These are phyloP conservation scores for Dalbergia cultrata DNA, from an alignment of 306 rosid genomes.

Conservation along the genomic window DNA sequence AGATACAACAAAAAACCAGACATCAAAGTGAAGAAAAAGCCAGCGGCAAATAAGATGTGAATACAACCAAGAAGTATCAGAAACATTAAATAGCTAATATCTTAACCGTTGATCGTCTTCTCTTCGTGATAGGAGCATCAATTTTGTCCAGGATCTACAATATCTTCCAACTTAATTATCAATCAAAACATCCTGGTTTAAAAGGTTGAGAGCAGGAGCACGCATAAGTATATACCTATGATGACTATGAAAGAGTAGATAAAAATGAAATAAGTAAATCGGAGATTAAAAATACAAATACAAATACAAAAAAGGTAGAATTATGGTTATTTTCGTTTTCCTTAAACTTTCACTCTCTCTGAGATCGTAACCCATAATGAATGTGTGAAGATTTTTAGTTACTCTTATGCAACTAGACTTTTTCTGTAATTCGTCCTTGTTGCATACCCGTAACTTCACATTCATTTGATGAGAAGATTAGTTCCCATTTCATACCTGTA, in stretches of 20 bases:
- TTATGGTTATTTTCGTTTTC: not conserved
- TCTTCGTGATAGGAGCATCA: too few species aligned
- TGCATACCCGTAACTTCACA: too few species aligned
- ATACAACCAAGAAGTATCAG: too few species aligned
- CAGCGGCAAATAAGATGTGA: too few species aligned
- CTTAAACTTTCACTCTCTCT: not conserved
- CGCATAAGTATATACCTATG: not conserved
- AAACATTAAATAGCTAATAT: too few species aligned
- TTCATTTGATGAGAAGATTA: not conserved
- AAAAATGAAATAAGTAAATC: not conserved
- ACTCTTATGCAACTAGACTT: too few species aligned
- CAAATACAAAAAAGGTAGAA: not conserved
- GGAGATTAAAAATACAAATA: not conserved
- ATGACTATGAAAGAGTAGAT: not conserved
- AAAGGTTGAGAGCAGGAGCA: not conserved
- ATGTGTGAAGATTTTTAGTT: too few species aligned
- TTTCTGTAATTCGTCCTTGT: too few species aligned
- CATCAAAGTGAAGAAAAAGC: too few species aligned
- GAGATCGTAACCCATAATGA: not conserved
- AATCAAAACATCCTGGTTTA: not conserved
- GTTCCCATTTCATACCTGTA: not conserved
- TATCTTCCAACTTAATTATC: conserved; percentile 78
- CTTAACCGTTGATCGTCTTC: too few species aligned
- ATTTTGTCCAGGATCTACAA: conserved; percentile 75
- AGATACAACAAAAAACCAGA: too few species aligned